Evolutionary conservation across 371 early-diverging fungal genomes (phyloP).

Genomic region (Mortierella sp.): DNA sequence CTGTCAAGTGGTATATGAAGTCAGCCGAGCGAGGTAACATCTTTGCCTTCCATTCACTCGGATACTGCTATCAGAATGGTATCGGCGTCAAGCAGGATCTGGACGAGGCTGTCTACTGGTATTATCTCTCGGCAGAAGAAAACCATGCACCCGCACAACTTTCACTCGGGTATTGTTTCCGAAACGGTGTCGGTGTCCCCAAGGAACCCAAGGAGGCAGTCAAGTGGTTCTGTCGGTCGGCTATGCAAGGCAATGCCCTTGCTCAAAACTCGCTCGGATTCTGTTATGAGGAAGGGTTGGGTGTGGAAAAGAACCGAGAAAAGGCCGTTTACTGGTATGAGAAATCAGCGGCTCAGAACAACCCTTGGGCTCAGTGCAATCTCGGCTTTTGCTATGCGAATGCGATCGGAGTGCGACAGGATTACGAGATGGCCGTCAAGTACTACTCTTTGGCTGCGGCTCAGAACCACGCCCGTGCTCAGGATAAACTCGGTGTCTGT

Average conservation of each 20-base stretch:
- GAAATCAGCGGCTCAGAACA: slow-evolving; percentile 81
- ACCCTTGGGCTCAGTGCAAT: slow-evolving; percentile 86
- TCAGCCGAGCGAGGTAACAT: slow-evolving; percentile 81
- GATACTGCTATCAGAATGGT: slow-evolving; percentile 87
- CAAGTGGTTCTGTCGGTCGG: slow-evolving; percentile 71
- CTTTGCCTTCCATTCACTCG: slow-evolving; percentile 83
- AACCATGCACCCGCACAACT: slow-evolving; percentile 79
- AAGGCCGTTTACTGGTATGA: slow-evolving; percentile 78
- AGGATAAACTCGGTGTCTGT: slow-evolving; percentile 77
- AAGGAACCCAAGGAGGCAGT: slow-evolving; percentile 75
- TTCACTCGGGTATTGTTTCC: slow-evolving; percentile 85
- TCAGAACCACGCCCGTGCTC: slow-evolving; percentile 53
- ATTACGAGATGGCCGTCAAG: slow-evolving; percentile 64
- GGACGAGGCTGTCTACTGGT: slow-evolving; percentile 80
- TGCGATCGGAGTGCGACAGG: slow-evolving; percentile 68
- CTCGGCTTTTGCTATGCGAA: slow-evolving; percentile 89
- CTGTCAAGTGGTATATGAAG: slow-evolving; percentile 74
- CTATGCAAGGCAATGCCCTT: slow-evolving; percentile 77
- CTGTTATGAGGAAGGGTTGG: slow-evolving; percentile 84
- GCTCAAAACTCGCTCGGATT: slow-evolving; percentile 81
- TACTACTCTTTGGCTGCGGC: slow-evolving; percentile 60
- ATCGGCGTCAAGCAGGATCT: slow-evolving; percentile 77
- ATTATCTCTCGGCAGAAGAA: slow-evolving; percentile 78
- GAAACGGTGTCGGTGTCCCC: slow-evolving; percentile 83
- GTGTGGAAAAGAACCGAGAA: slow-evolving; percentile 68